Evolutionary conservation across 305 asterid genomes (phyloP).

Genomic region (Striga hermonthica): DNA sequence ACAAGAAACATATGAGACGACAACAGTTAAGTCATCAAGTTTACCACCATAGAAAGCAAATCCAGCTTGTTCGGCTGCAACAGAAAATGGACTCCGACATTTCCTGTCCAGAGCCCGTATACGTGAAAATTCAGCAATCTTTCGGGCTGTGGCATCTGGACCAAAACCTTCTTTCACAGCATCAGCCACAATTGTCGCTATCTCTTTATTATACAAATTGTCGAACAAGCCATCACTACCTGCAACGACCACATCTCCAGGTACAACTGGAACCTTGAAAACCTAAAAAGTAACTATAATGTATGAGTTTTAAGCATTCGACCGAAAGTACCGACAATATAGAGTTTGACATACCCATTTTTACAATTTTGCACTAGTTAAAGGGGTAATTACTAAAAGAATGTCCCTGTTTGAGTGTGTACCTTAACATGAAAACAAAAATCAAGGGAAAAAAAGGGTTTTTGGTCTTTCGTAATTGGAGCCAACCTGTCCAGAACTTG

Average conservation of each 20-base stretch:
- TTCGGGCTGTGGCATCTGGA: conserved; percentile 58
- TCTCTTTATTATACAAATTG: conserved; percentile 62
- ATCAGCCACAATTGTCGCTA: conserved; percentile 52
- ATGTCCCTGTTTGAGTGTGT: no score
- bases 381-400: no score
- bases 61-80: conserved; percentile 72
- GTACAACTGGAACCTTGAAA: conserved; percentile 58
- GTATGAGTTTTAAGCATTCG: not conserved
- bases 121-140: conserved; percentile 60
- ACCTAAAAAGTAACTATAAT: conserved; percentile 39
- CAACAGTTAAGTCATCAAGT: conserved; percentile 77
- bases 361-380: no score
- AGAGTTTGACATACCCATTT: no score
- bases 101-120: conserved; percentile 55
- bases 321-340: no score
- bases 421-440: no score
- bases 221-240: conserved; percentile 88
- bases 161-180: conserved; percentile 45
- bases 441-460: no score
- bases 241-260: conserved; percentile 72
- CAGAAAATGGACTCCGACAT: conserved; percentile 57
- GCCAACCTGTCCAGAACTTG: conserved; percentile 76
- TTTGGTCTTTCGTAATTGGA: not conserved
- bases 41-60: conserved; percentile 65
- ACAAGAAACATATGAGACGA: conserved; percentile 57